These are phyloP conservation scores for Sapria himalayana DNA, from an alignment of 345 rosid species.

Conservation along the genomic window DNA sequence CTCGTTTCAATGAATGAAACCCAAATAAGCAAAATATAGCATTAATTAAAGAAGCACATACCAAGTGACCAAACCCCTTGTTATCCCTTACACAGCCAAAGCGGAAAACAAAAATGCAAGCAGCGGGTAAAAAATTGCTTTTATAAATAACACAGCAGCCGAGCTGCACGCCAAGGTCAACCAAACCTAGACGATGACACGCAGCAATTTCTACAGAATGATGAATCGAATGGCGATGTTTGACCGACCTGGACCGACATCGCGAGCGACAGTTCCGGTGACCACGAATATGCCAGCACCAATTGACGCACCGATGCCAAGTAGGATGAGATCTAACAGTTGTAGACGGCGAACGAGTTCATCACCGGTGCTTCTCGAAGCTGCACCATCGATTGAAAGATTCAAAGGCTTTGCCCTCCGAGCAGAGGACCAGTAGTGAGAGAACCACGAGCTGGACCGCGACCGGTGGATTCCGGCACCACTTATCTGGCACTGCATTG, in stretches of 20 bases:
- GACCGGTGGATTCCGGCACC: no score
- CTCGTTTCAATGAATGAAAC: no score
- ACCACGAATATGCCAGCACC: conserved; percentile 94
- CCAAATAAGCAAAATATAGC: no score
- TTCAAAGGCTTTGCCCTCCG: conserved; percentile 31
- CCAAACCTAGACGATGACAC: no score
- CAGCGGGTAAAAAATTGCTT: no score
- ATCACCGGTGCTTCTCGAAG: conserved; percentile 16
- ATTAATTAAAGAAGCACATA: no score
- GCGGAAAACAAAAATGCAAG: no score
- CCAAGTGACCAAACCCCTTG: no score
- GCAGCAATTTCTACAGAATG: neutral
- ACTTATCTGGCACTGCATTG: no score
- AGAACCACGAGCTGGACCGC: conserved; percentile 21
- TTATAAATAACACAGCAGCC: no score
- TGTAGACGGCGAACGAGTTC: conserved; percentile 68
- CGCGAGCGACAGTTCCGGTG: conserved; percentile 91
- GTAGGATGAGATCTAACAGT: conserved; percentile 54
- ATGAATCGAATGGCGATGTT: neutral
- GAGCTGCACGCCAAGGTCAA: no score
- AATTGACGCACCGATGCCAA: conserved; percentile 85
- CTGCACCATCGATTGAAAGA: conserved; percentile 13
- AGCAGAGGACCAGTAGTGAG: conserved; percentile 56
- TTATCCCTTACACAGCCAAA: no score
- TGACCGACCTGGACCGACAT: conserved; percentile 71